Base-by-base conservation (phyloP, 2,329 filamentous ascomycete species). In the Aspergillus bombycis region DNA sequence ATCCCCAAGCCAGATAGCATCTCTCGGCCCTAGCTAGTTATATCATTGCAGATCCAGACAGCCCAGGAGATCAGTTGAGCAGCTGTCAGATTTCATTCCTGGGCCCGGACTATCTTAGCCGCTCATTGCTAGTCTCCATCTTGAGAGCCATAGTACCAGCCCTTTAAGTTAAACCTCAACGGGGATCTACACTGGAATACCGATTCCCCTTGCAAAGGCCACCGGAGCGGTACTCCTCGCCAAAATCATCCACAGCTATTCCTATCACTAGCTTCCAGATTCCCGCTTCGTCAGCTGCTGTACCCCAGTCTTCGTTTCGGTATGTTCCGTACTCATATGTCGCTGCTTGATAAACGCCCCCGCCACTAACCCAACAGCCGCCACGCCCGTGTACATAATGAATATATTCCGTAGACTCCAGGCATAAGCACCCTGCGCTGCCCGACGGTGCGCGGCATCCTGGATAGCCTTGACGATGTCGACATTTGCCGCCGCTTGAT, bases 321-420 rank as follows among this genome's bases (percentile, higher is more conserved):
- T 77, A 67, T 86, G 84, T 65, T 84, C 82, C 55, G 78, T 81
- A 52, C 77, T 84, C 69, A 87, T 68, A 4, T 76, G 70, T 16
- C 71, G 65, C 52, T 82, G 81, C 36, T 78, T 75, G 58, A 86
- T 77, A 55, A 84, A 83, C 4, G 75, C 64, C 56, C 79, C 81
- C 4, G 78, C 77, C 2, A 81, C 30, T 5, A 86, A 57, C 0
- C 80, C 77, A 16, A 80, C 64, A 1, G 67, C 80, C 6, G 80
- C 75, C 21, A 84, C 69, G 57, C 72, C 74, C 1, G 80, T 82
- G 59, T 81, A 83, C 67, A 84, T 61, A 30, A 84, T 82, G 69
- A 80, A 85, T 71, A 85, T 80, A 63, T 83, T 82, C 46, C 79
- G 73, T 58, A 85, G 65, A 65, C 82, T 84, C 73, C 74, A 78